Percentiles rank a stretch among this genome's conserved stretches.
phyloP scores from a whole-genome alignment of 179 eudicot genomes.

The Nepenthes alata region DNA sequence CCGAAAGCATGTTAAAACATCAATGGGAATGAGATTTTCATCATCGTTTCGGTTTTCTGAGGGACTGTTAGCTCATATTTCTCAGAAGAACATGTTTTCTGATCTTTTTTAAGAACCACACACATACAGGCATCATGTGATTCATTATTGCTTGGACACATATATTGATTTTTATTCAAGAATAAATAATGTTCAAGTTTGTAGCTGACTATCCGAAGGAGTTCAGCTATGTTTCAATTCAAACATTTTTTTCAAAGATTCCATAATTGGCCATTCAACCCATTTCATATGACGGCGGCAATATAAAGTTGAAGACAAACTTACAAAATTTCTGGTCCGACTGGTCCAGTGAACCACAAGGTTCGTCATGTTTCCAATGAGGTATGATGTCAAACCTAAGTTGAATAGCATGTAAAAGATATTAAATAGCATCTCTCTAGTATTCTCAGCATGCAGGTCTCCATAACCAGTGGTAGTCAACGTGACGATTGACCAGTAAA shows the following conservation, averaged over 20 bases:
- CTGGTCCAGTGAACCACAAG: slow-evolving; percentile 91
- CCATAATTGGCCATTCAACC: too few species aligned
- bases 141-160: background rate
- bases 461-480: slow-evolving; percentile 87
- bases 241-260: too few species aligned
- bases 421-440: slow-evolving; percentile 70
- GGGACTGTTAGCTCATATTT: too few species aligned
- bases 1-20: too few species aligned
- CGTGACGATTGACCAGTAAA: slow-evolving; percentile 89
- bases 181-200: background rate
- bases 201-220: background rate
- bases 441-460: slow-evolving; percentile 71
- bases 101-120: too few species aligned
- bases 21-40: too few species aligned
- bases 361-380: slow-evolving; percentile 95
- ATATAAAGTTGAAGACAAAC: slow-evolving; percentile 5
- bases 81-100: too few species aligned
- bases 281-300: too few species aligned
- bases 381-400: slow-evolving; percentile 73
- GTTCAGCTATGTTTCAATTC: too few species aligned
- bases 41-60: too few species aligned
- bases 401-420: slow-evolving; percentile 80
- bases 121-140: background rate
- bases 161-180: background rate
- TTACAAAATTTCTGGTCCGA: slow-evolving; percentile 77